Conservation (phyloP, 2,329 filamentous ascomycete species). For the Helotiales sp. region DNA sequence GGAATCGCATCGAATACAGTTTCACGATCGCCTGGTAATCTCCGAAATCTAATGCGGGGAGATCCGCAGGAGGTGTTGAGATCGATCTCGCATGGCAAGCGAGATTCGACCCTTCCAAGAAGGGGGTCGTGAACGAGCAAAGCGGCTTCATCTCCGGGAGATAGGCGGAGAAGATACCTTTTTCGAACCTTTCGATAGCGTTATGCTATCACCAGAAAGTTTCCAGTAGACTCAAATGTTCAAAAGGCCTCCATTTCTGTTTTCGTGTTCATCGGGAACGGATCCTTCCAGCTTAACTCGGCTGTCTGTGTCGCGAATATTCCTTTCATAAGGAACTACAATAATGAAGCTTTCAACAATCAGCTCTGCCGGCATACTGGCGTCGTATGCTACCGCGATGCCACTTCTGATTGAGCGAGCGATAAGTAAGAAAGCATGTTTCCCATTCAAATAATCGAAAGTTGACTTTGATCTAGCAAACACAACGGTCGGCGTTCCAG, state of each 20-base stretch:
- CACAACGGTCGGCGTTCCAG: constrained; percentile 13
- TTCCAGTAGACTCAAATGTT: not conserved
- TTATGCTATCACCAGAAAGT: not conserved
- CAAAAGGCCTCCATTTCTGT: not conserved
- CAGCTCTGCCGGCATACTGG: not conserved
- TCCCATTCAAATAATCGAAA: not conserved
- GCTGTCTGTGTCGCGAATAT: not conserved
- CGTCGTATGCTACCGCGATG: not conserved
- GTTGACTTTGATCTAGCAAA: not conserved
- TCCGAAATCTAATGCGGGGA: not conserved
- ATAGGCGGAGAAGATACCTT: not conserved
- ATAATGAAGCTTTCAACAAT: not conserved
- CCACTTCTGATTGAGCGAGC: not conserved
- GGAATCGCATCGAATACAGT: not conserved
- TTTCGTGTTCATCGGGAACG: not conserved
- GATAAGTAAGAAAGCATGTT: not conserved
- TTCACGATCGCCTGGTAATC: not conserved
- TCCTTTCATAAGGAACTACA: not conserved
- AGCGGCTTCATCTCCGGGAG: not conserved
- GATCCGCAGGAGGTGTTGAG: not conserved
- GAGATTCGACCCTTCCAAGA: not conserved
- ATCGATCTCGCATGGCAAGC: not conserved
- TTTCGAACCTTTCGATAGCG: not conserved
- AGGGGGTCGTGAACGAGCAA: not conserved
- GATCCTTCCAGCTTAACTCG: too few relatives aligned